Evolutionary conservation across 2,329 filamentous ascomycete species (phyloP), one percentile per base, ranked within the genome.

Genomic region (Penicillium sp.): DNA sequence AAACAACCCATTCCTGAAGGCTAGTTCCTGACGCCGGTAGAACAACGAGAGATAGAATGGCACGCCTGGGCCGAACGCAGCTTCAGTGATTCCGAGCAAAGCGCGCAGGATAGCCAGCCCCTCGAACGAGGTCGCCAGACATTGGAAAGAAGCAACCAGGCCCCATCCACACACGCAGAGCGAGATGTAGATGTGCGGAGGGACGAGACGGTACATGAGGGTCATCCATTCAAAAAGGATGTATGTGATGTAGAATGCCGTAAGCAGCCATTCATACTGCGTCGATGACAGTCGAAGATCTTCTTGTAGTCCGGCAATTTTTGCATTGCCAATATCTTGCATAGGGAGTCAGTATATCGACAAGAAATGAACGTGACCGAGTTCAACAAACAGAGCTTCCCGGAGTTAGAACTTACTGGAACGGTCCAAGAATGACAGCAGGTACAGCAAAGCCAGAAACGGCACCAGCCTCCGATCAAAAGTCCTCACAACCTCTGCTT

Each of bases 391-490:
- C 7, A 18, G 14, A 17, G 25, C 11, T 16, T 32, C 7, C 23
- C 31, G 41, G 16, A 41, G 18, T 14, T 15, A 6, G 20, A 21
- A 70, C 75, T 47, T 71, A 89, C 87, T 94, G 13, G 86, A 90
- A 51, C 89, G 77, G 64, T 95, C 89, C 50, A 95, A 68, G 60
- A 94, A 95, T 48, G 83, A 85, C 47, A 95, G 72, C 73, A 94
- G 78, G 61, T 93, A 96, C 9, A 95, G 74, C 43, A 91, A 62
- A 8, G 87, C 85, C 48, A 95, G 76, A 60, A 95, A 94, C 1
- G 86, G 63, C 4, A 94, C 87, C 37, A 96, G 75, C 49, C 77
- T 79, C 40, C 79, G 74, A 62, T 95, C 89, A 52, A 95, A 80
- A 67, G 86, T 89, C 57, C 73, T 75, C 40, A 89, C 74, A 7